Conservation (phyloP, 2,329 filamentous ascomycete species). For the Dactylonectria estremocensis region DNA sequence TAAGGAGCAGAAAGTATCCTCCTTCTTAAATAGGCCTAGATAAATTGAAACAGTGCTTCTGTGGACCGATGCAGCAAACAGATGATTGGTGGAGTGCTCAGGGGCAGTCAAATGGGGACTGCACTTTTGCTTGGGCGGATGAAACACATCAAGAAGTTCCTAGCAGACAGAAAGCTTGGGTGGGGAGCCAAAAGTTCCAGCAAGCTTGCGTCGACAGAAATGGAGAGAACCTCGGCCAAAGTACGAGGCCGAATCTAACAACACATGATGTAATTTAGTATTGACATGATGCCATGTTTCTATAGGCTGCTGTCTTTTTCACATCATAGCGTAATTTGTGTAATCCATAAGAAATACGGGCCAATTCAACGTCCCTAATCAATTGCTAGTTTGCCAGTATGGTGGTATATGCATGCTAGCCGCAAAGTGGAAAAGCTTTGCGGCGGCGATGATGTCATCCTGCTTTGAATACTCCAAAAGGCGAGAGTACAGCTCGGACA, state of each 20-base stretch:
- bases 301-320: background rate
- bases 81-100: background rate
- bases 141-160: too few relatives aligned
- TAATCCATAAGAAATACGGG: background rate
- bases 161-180: background rate
- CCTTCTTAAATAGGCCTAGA: background rate
- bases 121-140: too few relatives aligned
- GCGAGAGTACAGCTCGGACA: constrained; percentile 43
- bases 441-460: constrained; percentile 44
- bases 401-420: constrained; percentile 43
- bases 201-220: background rate
- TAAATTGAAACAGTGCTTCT: background rate
- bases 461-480: constrained; percentile 46
- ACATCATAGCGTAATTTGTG: background rate
- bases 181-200: background rate
- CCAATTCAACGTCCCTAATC: background rate
- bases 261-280: background rate
- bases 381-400: background rate
- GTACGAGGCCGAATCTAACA: background rate
- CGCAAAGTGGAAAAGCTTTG: constrained; percentile 48
- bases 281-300: background rate
- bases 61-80: background rate
- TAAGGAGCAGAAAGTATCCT: background rate
- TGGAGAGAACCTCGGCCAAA: background rate
- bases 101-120: too few relatives aligned